A percentile compares a stretch with the other conserved stretches of the same genome.
These are phyloP conservation scores for Nicotiana otophora DNA, from an alignment of 257 asterid genomes.

Conservation along the genomic window DNA sequence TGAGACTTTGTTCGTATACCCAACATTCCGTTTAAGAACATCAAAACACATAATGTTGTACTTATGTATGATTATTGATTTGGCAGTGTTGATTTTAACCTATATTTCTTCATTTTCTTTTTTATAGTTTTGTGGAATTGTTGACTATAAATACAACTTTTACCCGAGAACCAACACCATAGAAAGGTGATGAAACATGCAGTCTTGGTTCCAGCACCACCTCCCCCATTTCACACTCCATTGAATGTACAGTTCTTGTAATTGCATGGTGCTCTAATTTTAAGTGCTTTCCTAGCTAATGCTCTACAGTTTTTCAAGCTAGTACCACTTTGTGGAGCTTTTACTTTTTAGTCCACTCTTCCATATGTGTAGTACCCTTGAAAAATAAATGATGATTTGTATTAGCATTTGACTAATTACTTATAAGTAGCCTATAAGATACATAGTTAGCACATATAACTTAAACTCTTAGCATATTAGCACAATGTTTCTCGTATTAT, in stretches of 20 bases:
- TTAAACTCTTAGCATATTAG: no score
- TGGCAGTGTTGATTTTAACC: no score
- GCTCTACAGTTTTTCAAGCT: constrained; percentile 24
- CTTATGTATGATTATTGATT: no score
- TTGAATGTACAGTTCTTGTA: constrained; percentile 60
- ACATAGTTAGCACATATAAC: no score
- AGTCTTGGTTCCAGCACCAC: constrained; percentile 65
- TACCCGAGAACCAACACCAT: constrained; percentile 71
- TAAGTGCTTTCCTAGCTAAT: constrained; percentile 17
- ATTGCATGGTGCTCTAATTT: constrained; percentile 23
- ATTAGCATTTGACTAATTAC: no score
- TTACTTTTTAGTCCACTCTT: constrained; percentile 27
- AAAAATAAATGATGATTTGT: neutral
- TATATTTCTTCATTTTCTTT: no score
- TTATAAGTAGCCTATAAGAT: no score
- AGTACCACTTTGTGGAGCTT: constrained; percentile 36
- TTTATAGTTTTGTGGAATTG: no score
- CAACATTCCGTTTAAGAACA: no score
- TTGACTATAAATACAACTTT: neutral
- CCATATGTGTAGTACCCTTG: constrained; percentile 32
- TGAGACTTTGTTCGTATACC: no score
- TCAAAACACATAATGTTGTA: no score
- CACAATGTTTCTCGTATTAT: no score
- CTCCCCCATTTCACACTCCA: constrained; percentile 78
- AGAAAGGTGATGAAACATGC: constrained; percentile 63